phyloP scores from a whole-genome alignment of 176 grass and related monocot species.

The Oryza longistaminata region DNA sequence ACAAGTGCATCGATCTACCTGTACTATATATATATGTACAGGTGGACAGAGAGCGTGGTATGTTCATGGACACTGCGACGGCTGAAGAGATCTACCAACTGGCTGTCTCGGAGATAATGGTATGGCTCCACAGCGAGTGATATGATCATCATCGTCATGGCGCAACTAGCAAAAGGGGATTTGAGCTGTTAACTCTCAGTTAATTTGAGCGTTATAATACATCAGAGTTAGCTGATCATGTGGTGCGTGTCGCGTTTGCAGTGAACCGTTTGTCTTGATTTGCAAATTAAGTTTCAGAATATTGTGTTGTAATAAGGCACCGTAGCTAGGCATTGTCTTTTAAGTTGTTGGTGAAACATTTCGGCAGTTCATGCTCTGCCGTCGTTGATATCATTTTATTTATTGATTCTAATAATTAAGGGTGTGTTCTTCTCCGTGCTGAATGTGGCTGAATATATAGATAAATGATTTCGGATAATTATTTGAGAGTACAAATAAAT shows the following conservation, averaged over 20 bases:
- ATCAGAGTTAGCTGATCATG: not conserved
- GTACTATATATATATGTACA: conserved; percentile 13
- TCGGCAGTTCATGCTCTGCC: not conserved
- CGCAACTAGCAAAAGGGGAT: not conserved
- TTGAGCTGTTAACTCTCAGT: not conserved
- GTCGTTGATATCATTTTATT: not conserved
- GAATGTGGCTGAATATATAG: too few species aligned
- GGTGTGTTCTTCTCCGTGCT: too few species aligned
- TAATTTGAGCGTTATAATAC: not conserved
- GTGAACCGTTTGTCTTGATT: not conserved
- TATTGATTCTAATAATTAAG: not conserved
- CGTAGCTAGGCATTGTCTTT: not conserved
- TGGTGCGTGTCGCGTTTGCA: not conserved
- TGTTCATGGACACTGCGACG: not conserved
- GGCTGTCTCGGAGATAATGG: conserved; percentile 61
- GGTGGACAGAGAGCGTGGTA: conserved; percentile 27
- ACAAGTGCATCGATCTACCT: not conserved
- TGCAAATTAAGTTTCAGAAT: not conserved
- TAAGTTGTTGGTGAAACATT: not conserved
- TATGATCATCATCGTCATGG: not conserved
- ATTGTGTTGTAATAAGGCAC: not conserved
- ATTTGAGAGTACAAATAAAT: too few species aligned
- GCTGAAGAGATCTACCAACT: conserved; percentile 54
- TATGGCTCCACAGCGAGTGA: conserved; percentile 49
- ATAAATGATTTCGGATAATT: too few species aligned